These are phyloP conservation scores for Salmacisia buchloeana DNA, from an alignment of 1,284 basidiomycete species.

Conservation along the genomic window DNA sequence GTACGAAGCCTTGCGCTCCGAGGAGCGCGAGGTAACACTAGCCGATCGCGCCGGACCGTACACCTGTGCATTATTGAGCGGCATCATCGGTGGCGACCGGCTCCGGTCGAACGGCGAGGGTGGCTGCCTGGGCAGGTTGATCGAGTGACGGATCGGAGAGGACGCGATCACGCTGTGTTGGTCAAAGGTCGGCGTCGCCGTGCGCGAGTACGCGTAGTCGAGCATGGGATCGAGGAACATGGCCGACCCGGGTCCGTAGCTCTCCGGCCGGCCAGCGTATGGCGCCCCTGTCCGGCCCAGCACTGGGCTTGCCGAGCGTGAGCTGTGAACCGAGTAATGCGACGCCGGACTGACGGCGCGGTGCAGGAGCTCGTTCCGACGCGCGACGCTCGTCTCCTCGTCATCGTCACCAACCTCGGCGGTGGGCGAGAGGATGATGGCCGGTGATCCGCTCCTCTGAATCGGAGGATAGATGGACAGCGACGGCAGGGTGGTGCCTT, in stretches of 20 bases:
- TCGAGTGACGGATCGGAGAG: background rate
- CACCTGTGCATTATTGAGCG: no score
- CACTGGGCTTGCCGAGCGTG: no score
- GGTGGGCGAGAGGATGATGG: background rate
- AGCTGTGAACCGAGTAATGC: no score
- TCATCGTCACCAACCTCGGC: background rate
- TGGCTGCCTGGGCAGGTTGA: background rate
- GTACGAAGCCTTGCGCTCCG: background rate
- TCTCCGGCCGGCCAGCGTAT: no score
- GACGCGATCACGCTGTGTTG: background rate
- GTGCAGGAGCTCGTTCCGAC: no score
- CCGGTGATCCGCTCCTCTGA: background rate
- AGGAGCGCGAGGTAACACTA: background rate
- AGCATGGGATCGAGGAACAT: background rate
- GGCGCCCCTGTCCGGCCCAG: no score
- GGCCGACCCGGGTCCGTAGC: no score
- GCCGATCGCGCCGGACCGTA: background rate
- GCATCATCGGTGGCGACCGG: no score
- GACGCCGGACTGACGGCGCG: background rate
- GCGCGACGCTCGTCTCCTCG: background rate
- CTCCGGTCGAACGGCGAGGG: no score
- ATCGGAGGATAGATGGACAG: background rate
- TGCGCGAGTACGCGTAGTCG: background rate
- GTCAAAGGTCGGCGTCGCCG: background rate
- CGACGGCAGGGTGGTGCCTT: background rate